Evolutionary conservation across 2,329 filamentous ascomycete genomes (phyloP), one percentile per base, ranked within the genome.

Genomic region (Berkeleyomyces rouxiae): DNA sequence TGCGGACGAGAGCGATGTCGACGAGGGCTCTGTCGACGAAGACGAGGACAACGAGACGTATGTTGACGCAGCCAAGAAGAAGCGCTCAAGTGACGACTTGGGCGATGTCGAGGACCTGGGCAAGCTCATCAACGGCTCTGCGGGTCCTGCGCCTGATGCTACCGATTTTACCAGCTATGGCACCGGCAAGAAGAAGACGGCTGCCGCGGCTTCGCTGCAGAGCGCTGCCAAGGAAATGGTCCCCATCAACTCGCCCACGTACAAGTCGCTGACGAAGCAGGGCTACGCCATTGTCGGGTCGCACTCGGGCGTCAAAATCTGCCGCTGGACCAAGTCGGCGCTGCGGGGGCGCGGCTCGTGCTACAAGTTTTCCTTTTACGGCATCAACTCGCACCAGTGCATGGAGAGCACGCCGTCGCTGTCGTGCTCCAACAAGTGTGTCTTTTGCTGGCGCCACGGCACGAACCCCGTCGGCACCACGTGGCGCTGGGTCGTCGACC

Each of bases 301-400:
- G 0, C 93, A 97, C 74, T 95, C 90, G 0, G 92, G 92, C 39
- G 92, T 97, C 67, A 97, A 97, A 74, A 96, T 96, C 69, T 99
- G 92, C 71, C 88, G 93, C 40, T 99, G 92, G 92, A 97, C 93
- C 7, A 99, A 99, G 74, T 96, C 91, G 1, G 92, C 92, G 7
- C 83, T 97, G 0, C 88, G 92, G 46, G 92, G 92, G 10, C 86
- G 92, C 47, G 93, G 92, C 3, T 95, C 89, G 33, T 99, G 92
- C 77, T 99, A 99, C 79, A 97, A 99, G 71, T 96, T 84, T 74
- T 95, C 89, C 0, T 95, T 99, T 73, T 99, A 99, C 73, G 92
- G 92, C 58, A 99, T 99, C 72, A 83, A 87, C 67, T 96, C 91
- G 0, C 93, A 99, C 71, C 86, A 95, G 66, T 99, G 92, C 74